Evolutionary conservation across 2,329 filamentous ascomycete species (phyloP).

Genomic region (Pleoardoris graminearum): DNA sequence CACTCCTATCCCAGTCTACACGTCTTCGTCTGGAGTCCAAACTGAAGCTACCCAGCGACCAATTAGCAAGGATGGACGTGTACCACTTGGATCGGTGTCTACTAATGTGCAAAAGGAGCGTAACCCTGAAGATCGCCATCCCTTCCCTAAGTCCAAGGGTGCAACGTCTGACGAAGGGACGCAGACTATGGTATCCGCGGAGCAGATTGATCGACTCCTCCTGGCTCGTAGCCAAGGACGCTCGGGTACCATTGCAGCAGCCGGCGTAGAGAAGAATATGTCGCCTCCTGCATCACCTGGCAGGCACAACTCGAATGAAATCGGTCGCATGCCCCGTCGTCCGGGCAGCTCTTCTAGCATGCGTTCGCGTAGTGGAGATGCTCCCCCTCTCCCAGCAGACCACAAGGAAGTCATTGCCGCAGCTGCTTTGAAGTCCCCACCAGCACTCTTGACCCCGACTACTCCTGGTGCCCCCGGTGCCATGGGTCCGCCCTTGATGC

Average conservation of each 20-base stretch:
- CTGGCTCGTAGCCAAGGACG: constrained; percentile 53
- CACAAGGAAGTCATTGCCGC: constrained; percentile 85
- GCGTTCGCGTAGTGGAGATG: constrained; percentile 53
- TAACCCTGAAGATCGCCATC: constrained; percentile 24
- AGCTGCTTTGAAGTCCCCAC: constrained; percentile 60
- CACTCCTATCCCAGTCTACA: constrained; percentile 14
- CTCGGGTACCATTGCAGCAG: constrained; percentile 32
- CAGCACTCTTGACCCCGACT: constrained; percentile 37
- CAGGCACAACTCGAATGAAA: constrained; percentile 33
- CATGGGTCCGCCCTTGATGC: constrained; percentile 86
- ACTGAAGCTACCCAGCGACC: constrained; percentile 22
- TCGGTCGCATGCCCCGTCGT: constrained; percentile 52
- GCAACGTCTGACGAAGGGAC: constrained; percentile 69
- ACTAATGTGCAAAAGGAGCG: constrained; percentile 24
- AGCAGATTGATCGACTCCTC: constrained; percentile 77
- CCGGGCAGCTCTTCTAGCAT: constrained; percentile 76
- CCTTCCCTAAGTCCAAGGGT: constrained; percentile 26
- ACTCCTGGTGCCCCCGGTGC: constrained; percentile 62
- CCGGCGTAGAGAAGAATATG: constrained; percentile 35
- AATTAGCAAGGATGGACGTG: constrained; percentile 28
- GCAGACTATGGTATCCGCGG: constrained; percentile 82
- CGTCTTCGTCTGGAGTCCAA: constrained; percentile 18
- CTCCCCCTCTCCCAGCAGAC: constrained; percentile 78
- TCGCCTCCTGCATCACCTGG: constrained; percentile 42
- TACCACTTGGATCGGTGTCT: constrained; percentile 30